Percentiles rank a stretch among this genome's conserved stretches.
These are phyloP conservation scores for Fusarium lateritium DNA, from an alignment of 2,329 filamentous ascomycete genomes.

Conservation along the genomic window DNA sequence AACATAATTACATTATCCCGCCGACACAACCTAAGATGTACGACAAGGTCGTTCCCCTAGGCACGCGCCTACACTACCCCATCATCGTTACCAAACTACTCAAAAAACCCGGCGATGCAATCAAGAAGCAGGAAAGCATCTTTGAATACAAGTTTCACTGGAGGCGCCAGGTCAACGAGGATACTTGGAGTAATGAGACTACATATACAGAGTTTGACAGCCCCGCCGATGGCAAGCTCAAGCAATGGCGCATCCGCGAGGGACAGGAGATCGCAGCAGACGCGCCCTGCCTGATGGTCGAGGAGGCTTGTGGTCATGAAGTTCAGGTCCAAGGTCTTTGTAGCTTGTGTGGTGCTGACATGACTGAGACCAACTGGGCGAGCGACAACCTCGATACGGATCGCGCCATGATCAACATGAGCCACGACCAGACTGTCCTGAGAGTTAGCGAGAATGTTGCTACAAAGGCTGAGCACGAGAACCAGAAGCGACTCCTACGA, in stretches of 20 bases:
- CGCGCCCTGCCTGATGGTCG: constrained; percentile 78
- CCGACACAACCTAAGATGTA: constrained; percentile 50
- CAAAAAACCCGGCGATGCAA: constrained; percentile 79
- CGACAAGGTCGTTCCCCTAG: constrained; percentile 64
- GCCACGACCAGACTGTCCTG: constrained; percentile 89
- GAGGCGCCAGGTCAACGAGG: constrained; percentile 81
- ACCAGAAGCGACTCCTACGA: constrained; percentile 85
- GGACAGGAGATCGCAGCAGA: constrained; percentile 75
- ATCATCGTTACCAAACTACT: constrained; percentile 91
- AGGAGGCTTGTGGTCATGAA: constrained; percentile 92
- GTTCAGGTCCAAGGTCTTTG: constrained; percentile 93
- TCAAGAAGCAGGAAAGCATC: constrained; percentile 82
- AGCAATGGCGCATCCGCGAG: constrained; percentile 80
- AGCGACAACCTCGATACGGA: constrained; percentile 83
- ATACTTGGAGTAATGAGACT: constrained; percentile 72
- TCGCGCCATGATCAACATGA: constrained; percentile 94
- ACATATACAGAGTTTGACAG: constrained; percentile 85
- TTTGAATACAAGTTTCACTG: constrained; percentile 91
- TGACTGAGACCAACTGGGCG: constrained; percentile 92
- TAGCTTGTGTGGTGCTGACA: constrained; percentile 93
- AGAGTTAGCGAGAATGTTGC: constrained; percentile 89
- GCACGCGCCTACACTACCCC: constrained; percentile 85
- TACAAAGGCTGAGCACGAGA: constrained; percentile 84
- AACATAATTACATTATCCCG: background rate
- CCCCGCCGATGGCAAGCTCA: constrained; percentile 84